A percentile compares a stretch with the other conserved stretches of the same genome.
phyloP scores from a whole-genome alignment of 2,329 filamentous ascomycete species.

The Knufia petricola region DNA sequence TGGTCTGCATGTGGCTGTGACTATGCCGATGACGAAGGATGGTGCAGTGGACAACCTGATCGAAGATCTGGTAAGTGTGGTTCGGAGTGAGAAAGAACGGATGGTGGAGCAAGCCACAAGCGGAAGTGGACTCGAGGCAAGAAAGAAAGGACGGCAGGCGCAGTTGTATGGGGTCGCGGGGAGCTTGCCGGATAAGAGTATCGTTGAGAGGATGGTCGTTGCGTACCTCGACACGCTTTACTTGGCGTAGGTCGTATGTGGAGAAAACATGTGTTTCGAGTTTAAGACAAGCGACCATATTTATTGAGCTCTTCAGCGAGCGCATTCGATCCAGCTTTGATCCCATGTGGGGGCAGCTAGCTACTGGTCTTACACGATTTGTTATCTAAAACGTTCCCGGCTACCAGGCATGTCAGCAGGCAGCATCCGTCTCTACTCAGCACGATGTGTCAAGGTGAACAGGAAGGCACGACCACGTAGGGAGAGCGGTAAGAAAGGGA shows the following conservation, averaged over 20 bases:
- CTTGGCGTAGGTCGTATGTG: conserved; percentile 52
- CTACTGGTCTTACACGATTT: too few relatives aligned
- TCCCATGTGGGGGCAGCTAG: too few relatives aligned
- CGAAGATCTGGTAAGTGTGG: conserved; percentile 53
- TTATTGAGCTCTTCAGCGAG: too few relatives aligned
- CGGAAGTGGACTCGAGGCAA: conserved; percentile 17
- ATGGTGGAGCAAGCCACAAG: conserved; percentile 53
- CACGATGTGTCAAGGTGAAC: too few relatives aligned
- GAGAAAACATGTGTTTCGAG: too few relatives aligned
- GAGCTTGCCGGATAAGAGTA: conserved; percentile 87
- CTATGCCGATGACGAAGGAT: conserved; percentile 60
- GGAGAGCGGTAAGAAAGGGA: too few relatives aligned
- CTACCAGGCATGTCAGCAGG: too few relatives aligned
- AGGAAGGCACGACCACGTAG: too few relatives aligned
- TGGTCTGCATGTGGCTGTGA: conserved; percentile 89
- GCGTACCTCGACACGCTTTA: conserved; percentile 91
- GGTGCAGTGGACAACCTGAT: conserved; percentile 72
- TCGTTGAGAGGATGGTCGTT: conserved; percentile 80
- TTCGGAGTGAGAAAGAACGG: conserved; percentile 65
- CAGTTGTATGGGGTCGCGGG: conserved; percentile 93
- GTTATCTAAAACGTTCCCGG: too few relatives aligned
- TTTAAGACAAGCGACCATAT: too few relatives aligned
- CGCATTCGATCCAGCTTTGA: too few relatives aligned
- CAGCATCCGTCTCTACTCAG: too few relatives aligned
- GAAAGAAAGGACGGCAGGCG: conserved; percentile 58